Conservation (phyloP, 805 yeast species). For the Naumovozyma castellii region DNA sequence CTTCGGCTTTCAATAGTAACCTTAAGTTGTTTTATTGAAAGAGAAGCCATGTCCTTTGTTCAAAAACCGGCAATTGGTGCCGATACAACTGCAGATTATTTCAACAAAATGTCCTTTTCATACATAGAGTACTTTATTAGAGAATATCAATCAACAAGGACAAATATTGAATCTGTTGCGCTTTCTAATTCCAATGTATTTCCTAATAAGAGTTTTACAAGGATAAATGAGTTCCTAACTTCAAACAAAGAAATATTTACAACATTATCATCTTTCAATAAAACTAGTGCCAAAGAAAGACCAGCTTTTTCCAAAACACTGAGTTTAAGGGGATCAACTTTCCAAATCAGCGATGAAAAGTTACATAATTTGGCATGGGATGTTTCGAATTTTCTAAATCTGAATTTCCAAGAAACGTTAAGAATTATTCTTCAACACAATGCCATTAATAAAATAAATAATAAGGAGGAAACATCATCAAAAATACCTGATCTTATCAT, state of each 20-base stretch:
- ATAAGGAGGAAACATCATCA: constrained; percentile 29
- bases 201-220: constrained; percentile 6
- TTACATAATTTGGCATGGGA: constrained; percentile 32
- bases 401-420: constrained; percentile 39
- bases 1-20: too few species aligned
- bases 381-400: constrained; percentile 31
- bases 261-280: constrained; percentile 8
- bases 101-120: constrained; percentile 10
- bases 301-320: constrained; percentile 10
- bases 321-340: constrained; percentile 34
- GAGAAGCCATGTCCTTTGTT: too few species aligned
- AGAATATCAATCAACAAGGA: constrained; percentile 3
- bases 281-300: neutral
- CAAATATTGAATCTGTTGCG: constrained; percentile 3
- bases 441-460: constrained; percentile 31
- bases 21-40: too few species aligned
- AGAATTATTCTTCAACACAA: constrained; percentile 31
- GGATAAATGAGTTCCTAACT: constrained; percentile 12
- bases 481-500: constrained; percentile 6
- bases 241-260: constrained; percentile 8
- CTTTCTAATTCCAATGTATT: neutral
- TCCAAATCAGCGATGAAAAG: constrained; percentile 30
- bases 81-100: too few species aligned
- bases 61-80: too few species aligned
- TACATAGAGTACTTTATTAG: constrained; percentile 15